Evolutionary conservation across 1,284 basidiomycete genomes (phyloP).

Genomic region (Sporisorium sorghi): DNA sequence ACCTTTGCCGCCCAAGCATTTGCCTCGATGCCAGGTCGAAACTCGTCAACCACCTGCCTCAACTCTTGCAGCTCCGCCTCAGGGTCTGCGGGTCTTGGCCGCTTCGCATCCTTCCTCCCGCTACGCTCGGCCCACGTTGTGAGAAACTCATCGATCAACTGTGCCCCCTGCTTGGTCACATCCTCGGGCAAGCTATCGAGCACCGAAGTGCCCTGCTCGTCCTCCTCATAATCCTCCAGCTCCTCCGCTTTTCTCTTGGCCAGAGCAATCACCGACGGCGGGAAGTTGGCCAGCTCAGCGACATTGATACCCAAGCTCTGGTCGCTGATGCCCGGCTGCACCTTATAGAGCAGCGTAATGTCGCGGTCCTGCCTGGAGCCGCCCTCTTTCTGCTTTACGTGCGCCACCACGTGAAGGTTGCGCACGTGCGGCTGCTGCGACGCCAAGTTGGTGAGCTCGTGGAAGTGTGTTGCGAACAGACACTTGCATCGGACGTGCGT

Average conservation of each 20-base stretch:
- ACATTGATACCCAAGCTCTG: constrained; percentile 99
- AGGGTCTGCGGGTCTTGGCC: constrained; percentile 70
- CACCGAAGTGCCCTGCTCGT: constrained; percentile 18
- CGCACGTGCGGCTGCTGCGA: constrained; percentile 87
- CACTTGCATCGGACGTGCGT: constrained; percentile 80
- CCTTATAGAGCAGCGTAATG: constrained; percentile 88
- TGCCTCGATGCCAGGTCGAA: constrained; percentile 77
- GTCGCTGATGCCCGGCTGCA: constrained; percentile 78
- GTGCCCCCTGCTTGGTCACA: constrained; percentile 81
- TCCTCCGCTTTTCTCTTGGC: constrained; percentile 96
- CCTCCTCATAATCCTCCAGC: constrained; percentile 85
- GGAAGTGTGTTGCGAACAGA: constrained; percentile 97
- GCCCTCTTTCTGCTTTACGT: constrained; percentile 75
- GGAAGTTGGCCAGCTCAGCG: constrained; percentile 94
- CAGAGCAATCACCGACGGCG: constrained; percentile 89
- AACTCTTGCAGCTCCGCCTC: constrained; percentile 77
- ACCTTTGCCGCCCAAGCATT: constrained; percentile 82
- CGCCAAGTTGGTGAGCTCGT: constrained; percentile 92
- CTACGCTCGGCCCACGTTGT: constrained; percentile 75
- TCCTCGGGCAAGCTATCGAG: constrained; percentile 70
- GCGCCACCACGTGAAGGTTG: constrained; percentile 95
- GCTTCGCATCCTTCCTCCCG: constrained; percentile 15
- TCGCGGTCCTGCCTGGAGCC: constrained; percentile 75
- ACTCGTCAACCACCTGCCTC: constrained; percentile 77
- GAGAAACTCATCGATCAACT: constrained; percentile 83